Evolutionary conservation across 2,329 filamentous ascomycete genomes (phyloP), one percentile per base, ranked within the genome.

Genomic region (Diatrype stigma): DNA sequence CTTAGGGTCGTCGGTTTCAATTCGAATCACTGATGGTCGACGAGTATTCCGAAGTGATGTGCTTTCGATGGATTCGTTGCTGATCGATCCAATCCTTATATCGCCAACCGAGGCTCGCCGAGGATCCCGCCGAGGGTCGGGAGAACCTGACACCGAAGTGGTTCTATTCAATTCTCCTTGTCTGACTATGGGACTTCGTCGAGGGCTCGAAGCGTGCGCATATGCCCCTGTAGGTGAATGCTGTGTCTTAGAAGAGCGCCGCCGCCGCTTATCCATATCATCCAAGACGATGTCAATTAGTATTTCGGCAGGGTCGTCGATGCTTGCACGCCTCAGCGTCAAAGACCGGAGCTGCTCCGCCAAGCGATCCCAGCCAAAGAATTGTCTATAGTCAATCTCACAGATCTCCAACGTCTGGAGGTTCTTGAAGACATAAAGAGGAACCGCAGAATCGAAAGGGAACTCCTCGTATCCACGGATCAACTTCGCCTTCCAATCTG

Each of bases 391-490:
- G 70, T 99, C 94, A 66, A 97, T 87, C 71, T 95, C 92, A 72
- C 87, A 92, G 48, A 99, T 89, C 69, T 99, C 94, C 57, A 99
- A 78, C 21, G 90, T 88, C 70, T 93, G 93, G 49, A 97, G 76
- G 61, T 97, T 99, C 73, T 99, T 97, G 81, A 99, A 97, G 8
- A 89, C 89, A 68, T 96, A 87, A n/a, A 99, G 78, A 19, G 94
- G 94, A 28, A 99, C 94, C 19, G 94, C 94, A 22, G 90, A 96
- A 70, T 99, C 94, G 69, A 97, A 96, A 2, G 94, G 94, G 60
- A 97, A 99, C 70, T 96, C 93, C 70, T 99, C 94, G 66, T 94
- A 97, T 26, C 93, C 93, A 59, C 86, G 82, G 60, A 99, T 96
- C 54, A 96, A 76, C 48, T 88, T 86, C 46, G 93, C 92, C 59